Base-by-base conservation (phyloP, 371 early-diverging fungal genomes). In the Mortierella sp. region DNA sequence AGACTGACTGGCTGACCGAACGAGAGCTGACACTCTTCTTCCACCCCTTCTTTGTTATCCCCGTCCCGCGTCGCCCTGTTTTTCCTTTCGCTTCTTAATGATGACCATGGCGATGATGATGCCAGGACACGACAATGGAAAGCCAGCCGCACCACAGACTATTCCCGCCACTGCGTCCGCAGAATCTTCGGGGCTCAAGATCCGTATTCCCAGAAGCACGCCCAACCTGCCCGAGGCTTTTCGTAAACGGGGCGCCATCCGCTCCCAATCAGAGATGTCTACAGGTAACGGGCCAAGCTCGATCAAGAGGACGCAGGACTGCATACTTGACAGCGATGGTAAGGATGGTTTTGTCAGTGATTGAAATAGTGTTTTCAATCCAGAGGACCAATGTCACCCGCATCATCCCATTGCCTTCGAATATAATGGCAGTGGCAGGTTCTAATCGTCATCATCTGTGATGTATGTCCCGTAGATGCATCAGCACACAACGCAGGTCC, bases 211-310 rank as follows among this genome's bases (percentile, higher is more conserved):
- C 1, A 59, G 65, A 56, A 64, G 64, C 28, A 48, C 69, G n/a
- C 64, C 65, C 26, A 76, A 69, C 49, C 27, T 76, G 24, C 76
- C 76, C 6, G 76, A 75, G 12, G 70, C 39, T n/a, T 75, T 75
- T 32, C 64, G 76, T 12, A 75, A 60, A 44, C 56, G 76, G 31
- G 76, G 76, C 26, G 76, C 70, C 21, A 64, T 75, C 23, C 76
- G 76, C 24, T 69, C 75, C 4, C 58, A 51, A 26, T 27, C 73
- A 6, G 19, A 34, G 4, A 42, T 37, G n/a, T 8, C 39, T 21
- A n/a, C 39, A 7, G 14, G 27, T 42, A 41, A 42, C 5, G 51
- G 57, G 15, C 62, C 50, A 5, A 55, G 37, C 1, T 41, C 58
- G 21, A n/a, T 63, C 54, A 73, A 73, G 51, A 50, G 75, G 37